These are phyloP conservation scores for Heritiera littoralis DNA, from an alignment of 345 rosid genomes.

Conservation along the genomic window DNA sequence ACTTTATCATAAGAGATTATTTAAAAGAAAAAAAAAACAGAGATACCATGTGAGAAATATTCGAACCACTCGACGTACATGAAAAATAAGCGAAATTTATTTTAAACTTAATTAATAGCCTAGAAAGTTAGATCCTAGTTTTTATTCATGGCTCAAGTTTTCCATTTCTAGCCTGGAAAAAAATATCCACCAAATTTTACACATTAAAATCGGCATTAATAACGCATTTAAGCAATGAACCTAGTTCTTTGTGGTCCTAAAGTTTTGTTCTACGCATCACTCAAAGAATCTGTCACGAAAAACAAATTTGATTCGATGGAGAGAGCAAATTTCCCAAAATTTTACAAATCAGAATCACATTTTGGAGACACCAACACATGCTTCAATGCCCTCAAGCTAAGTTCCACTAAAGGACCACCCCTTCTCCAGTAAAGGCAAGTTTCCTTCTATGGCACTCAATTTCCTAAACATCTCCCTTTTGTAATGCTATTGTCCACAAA, in stretches of 20 bases:
- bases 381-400: background rate
- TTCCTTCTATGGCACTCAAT: slow-evolving; percentile 38
- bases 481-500: slow-evolving; percentile 13
- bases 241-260: background rate
- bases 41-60: too few relatives aligned
- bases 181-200: background rate
- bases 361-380: slow-evolving; percentile 1
- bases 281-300: background rate
- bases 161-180: too few relatives aligned
- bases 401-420: background rate
- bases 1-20: too few relatives aligned
- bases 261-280: background rate
- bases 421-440: background rate
- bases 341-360: slow-evolving; percentile 5
- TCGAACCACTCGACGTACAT: too few relatives aligned
- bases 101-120: too few relatives aligned
- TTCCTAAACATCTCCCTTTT: slow-evolving; percentile 4
- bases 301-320: background rate
- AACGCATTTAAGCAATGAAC: background rate
- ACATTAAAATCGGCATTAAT: background rate
- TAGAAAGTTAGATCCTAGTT: too few relatives aligned
- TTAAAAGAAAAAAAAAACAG: too few relatives aligned
- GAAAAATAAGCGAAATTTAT: too few relatives aligned
- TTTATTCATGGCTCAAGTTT: too few relatives aligned
- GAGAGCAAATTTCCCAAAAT: background rate